Percentiles rank a stretch among this genome's conserved stretches.
Evolutionary conservation across 768 basidiomycete genomes (phyloP).

Genomic region (Saitozyma podzolica): DNA sequence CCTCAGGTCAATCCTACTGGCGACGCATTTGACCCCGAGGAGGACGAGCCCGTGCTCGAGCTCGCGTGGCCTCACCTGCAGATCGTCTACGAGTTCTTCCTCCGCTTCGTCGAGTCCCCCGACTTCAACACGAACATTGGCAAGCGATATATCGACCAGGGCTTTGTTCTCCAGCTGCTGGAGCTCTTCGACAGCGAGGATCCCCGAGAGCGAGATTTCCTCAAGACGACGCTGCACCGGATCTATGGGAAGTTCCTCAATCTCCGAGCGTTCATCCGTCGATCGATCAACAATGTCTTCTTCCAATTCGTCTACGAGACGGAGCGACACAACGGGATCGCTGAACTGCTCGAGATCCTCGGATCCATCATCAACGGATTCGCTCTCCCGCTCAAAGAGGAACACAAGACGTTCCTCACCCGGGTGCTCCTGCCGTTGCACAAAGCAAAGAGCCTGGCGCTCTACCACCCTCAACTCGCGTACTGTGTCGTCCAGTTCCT

Average conservation of each 20-base stretch:
- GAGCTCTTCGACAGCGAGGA: slow-evolving; percentile 99
- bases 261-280: slow-evolving; percentile 94
- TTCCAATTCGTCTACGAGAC: slow-evolving; percentile 99
- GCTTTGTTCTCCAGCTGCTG: slow-evolving; percentile 87
- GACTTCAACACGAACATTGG: slow-evolving; percentile 98
- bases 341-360: slow-evolving; percentile 94
- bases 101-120: slow-evolving; percentile 93
- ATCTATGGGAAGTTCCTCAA: slow-evolving; percentile 99
- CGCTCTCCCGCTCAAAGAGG: slow-evolving; percentile 94
- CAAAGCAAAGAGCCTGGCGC: slow-evolving; percentile 95
- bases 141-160: slow-evolving; percentile 94
- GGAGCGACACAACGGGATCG: slow-evolving; percentile 98
- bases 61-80: slow-evolving; percentile 99
- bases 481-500: slow-evolving; percentile 99
- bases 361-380: slow-evolving; percentile 99
- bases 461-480: slow-evolving; percentile 98
- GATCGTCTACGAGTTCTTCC: slow-evolving; percentile 99
- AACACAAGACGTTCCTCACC: slow-evolving; percentile 96
- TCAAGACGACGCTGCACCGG: slow-evolving; percentile 97
- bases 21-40: slow-evolving; percentile 98
- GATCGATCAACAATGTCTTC: slow-evolving; percentile 99
- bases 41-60: slow-evolving; percentile 97
- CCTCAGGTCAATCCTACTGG: slow-evolving; percentile 98
- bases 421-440: slow-evolving; percentile 92
- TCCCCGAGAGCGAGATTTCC: slow-evolving; percentile 96